These are phyloP conservation scores for Friedmanniomyces simplex DNA, from an alignment of 495 filamentous ascomycete genomes.

Conservation along the genomic window DNA sequence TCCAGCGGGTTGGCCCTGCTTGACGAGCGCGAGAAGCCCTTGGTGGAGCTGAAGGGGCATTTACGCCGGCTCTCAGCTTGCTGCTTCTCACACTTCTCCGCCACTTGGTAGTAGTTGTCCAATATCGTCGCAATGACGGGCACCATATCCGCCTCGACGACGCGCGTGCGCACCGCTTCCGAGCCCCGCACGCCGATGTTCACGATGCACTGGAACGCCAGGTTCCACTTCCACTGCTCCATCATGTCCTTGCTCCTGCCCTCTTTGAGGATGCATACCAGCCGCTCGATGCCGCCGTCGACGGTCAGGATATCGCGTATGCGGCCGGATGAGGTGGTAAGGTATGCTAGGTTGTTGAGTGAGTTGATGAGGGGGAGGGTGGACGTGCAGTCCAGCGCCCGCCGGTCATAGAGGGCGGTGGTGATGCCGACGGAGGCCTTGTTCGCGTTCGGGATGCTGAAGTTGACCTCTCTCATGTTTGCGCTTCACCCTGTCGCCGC, in stretches of 20 bases:
- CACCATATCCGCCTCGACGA: slow-evolving; percentile 98
- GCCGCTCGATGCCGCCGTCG: slow-evolving; percentile 91
- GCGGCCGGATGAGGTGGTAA: slow-evolving; percentile 95
- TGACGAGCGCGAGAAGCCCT: slow-evolving; percentile 27
- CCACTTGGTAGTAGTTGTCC: slow-evolving; percentile 94
- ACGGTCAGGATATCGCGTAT: slow-evolving; percentile 96
- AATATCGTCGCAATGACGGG: slow-evolving; percentile 98
- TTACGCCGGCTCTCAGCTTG: slow-evolving; percentile 52
- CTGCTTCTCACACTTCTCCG: slow-evolving; percentile 80
- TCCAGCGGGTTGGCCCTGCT: slow-evolving; percentile 24
- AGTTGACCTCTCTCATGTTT: slow-evolving; percentile 95
- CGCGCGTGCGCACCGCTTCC: slow-evolving; percentile 81
- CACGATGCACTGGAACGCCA: slow-evolving; percentile 96
- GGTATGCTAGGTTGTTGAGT: slow-evolving; percentile 92
- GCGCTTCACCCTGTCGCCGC: background rate
- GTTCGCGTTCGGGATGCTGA: slow-evolving; percentile 98
- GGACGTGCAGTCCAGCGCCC: slow-evolving; percentile 95
- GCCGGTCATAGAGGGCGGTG: slow-evolving; percentile 92
- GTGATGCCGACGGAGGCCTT: slow-evolving; percentile 99
- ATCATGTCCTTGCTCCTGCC: slow-evolving; percentile 94
- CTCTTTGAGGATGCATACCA: slow-evolving; percentile 96
- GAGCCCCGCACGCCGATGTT: slow-evolving; percentile 97
- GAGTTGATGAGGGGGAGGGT: slow-evolving; percentile 96
- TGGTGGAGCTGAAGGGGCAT: slow-evolving; percentile 14
- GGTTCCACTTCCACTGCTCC: slow-evolving; percentile 99